Percentiles rank a stretch among this genome's conserved stretches.
Evolutionary conservation across 495 filamentous ascomycete genomes (phyloP).

Genomic region (Aspergillus nanangensis): DNA sequence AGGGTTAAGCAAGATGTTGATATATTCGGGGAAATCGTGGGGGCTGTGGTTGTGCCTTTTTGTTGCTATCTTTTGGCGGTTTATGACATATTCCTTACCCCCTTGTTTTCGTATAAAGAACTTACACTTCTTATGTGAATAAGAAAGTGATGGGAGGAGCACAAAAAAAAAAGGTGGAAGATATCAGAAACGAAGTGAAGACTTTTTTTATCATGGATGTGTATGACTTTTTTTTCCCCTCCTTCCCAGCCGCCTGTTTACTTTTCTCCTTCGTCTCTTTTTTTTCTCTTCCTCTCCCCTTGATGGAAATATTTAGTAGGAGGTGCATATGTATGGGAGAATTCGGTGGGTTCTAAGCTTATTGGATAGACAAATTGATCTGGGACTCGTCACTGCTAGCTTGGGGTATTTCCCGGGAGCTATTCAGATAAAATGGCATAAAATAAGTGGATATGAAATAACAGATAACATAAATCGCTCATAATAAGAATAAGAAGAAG

Average conservation of each 20-base stretch:
- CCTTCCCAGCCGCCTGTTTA: too few species aligned
- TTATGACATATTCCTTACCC: slow-evolving; percentile 7
- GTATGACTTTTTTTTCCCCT: slow-evolving; percentile 15
- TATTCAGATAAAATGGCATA: too few species aligned
- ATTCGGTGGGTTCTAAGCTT: too few species aligned
- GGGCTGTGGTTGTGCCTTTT: slow-evolving; percentile 15
- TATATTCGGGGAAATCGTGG: too few species aligned
- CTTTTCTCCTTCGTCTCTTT: too few species aligned
- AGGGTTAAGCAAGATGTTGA: slow-evolving; percentile 28
- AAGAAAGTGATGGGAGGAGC: slow-evolving; percentile 1
- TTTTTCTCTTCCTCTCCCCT: too few species aligned
- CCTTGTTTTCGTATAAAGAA: slow-evolving; percentile 13
- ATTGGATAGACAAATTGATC: not conserved
- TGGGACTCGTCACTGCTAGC: not conserved
- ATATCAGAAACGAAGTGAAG: slow-evolving; percentile 17
- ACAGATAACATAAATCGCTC: not conserved
- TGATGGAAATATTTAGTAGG: too few species aligned
- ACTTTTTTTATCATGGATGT: slow-evolving; percentile 17
- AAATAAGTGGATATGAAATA: not conserved
- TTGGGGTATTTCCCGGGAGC: not conserved
- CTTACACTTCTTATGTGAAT: slow-evolving; percentile 11
- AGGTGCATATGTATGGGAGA: too few species aligned
- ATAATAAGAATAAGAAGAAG: not conserved
- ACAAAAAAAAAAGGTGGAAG: slow-evolving; percentile 7
- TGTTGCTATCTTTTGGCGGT: slow-evolving; percentile 14